Conservation (phyloP, 345 rosid species). For the Pistacia vera region DNA sequence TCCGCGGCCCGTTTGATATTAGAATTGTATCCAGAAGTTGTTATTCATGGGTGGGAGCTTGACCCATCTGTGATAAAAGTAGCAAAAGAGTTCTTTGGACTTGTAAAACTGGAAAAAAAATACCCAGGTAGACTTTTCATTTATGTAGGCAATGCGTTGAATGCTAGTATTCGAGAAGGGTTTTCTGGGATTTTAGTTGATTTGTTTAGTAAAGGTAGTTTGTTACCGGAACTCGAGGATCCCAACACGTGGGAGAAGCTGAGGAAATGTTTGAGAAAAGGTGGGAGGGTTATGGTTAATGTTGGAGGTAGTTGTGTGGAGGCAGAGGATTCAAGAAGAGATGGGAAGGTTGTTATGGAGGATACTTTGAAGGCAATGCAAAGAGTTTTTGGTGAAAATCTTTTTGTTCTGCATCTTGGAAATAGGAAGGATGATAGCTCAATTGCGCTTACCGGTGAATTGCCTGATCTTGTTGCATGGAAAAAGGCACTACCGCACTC, state of each 20-base stretch:
- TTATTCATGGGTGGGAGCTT: conserved; percentile 88
- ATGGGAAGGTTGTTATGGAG: conserved; percentile 74
- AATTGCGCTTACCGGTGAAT: conserved; percentile 62
- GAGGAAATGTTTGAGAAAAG: conserved; percentile 58
- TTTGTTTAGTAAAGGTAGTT: conserved; percentile 68
- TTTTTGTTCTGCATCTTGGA: conserved; percentile 57
- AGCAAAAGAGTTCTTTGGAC: conserved; percentile 77
- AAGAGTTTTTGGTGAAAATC: conserved; percentile 51
- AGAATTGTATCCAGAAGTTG: conserved; percentile 57
- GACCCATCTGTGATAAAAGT: conserved; percentile 81
- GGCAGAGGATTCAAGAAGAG: conserved; percentile 62
- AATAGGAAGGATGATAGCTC: conserved; percentile 66
- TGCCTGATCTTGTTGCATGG: conserved; percentile 71
- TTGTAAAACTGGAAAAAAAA: conserved; percentile 61
- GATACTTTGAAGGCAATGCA: conserved; percentile 70
- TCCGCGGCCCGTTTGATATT: conserved; percentile 70
- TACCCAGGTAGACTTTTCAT: conserved; percentile 60
- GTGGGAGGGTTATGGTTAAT: conserved; percentile 70
- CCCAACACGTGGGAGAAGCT: conserved; percentile 63
- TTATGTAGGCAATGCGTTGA: conserved; percentile 67
- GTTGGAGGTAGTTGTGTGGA: conserved; percentile 77
- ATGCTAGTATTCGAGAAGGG: conserved; percentile 52
- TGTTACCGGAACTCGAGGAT: conserved; percentile 89
- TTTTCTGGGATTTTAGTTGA: conserved; percentile 68
- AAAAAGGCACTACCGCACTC: conserved; percentile 44